Evolutionary conservation across 768 basidiomycete genomes (phyloP).

Genomic region (Mycena polygramma): DNA sequence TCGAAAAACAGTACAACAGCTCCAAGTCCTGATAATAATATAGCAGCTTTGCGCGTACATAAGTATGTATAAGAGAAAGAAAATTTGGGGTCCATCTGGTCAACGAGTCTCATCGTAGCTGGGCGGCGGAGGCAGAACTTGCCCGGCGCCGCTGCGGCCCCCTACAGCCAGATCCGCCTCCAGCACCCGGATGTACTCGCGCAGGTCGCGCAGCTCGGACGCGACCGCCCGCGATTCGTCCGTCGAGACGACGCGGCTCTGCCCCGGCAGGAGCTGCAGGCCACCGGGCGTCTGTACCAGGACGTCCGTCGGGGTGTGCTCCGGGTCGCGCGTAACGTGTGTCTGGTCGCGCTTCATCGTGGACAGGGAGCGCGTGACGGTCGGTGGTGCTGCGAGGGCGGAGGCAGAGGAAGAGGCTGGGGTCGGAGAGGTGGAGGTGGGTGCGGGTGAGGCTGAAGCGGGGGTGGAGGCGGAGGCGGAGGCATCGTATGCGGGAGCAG

Average conservation of each 20-base stretch:
- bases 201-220: conserved; percentile 18
- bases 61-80: too few relatives aligned
- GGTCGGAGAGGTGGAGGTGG: too few relatives aligned
- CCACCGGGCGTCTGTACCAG: conserved; percentile 22
- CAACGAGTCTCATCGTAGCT: conserved; percentile 13
- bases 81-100: background rate
- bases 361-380: conserved; percentile 11
- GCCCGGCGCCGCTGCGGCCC: background rate
- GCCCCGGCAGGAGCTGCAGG: conserved; percentile 22
- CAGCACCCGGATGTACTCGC: conserved; percentile 19
- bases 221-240: conserved; percentile 20
- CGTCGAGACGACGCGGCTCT: conserved; percentile 17
- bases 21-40: too few relatives aligned
- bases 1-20: too few relatives aligned
- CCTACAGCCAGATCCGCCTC: conserved; percentile 21
- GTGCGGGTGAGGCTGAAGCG: too few relatives aligned
- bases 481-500: too few relatives aligned
- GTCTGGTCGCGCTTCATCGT: conserved; percentile 26
- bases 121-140: conserved; percentile 7
- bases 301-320: conserved; percentile 14
- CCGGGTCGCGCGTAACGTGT: conserved; percentile 8
- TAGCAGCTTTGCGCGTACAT: too few relatives aligned
- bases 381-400: background rate
- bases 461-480: too few relatives aligned
- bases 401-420: too few relatives aligned